Evolutionary conservation across 164 flowering plant species (phyloP), one percentile per base, ranked within the genome.

Genomic region (Santalum album): DNA sequence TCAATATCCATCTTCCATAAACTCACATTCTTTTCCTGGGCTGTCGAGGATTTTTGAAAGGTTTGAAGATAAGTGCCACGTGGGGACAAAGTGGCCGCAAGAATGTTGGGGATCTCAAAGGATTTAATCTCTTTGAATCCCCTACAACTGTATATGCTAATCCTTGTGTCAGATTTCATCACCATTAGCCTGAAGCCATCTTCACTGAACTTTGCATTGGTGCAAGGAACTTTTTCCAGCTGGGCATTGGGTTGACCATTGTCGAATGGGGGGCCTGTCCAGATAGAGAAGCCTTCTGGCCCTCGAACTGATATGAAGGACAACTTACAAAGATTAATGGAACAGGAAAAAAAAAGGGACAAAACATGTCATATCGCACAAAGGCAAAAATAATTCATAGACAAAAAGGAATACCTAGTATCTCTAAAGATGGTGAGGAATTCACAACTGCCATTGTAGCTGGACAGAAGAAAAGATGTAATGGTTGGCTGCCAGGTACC

Each of bases 251-350:
- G 97, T 64, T 85, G 74, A 12, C 71, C 78, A 63, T 81, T 74
- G 55, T 54, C 59, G 56, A 90, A 90, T 22, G 99, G 99, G 1
- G 97, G 99, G 3, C 97, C 99, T 48, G 54, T 63, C 92, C 96
- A 90, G 3, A 86, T 47, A 50, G 80, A 73, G 56, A 75, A 87
- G 6, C 95, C 95, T 18, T 85, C 86, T 12, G 88, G 83, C 51
- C 76, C 97, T 57, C 95, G 66, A 40, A 83, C 95, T 87, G 63
- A 7, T 34, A 59, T 32, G 55, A n/a, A 16, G 35, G 26, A 55
- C 20, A 29, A 40, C 34, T n/a, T n/a, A 22, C 12, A 4, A 39
- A 19, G 25, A 51, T 18, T 15, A 32, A 29, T 21, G n/a, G 11
- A 24, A 15, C 38, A 5, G 20, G 29, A 26, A 44, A 21, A 10